Evolutionary conservation across 2,329 filamentous ascomycete species (phyloP).

Genomic region (Phoma sp.): DNA sequence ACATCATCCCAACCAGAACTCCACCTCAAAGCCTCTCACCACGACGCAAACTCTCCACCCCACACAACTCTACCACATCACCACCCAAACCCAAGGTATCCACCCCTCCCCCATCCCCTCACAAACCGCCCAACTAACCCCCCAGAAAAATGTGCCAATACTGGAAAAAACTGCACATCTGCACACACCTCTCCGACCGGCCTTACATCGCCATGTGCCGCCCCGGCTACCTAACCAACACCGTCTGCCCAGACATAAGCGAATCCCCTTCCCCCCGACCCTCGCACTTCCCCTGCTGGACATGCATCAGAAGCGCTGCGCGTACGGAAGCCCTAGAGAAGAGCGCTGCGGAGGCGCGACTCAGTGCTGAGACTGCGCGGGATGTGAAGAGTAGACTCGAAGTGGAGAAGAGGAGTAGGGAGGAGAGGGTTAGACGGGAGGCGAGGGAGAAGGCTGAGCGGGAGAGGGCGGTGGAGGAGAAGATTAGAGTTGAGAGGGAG

Average conservation of each 20-base stretch:
- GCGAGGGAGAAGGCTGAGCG: conserved; percentile 29
- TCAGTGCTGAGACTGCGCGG: conserved; percentile 17
- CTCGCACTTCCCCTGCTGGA: conserved; percentile 34
- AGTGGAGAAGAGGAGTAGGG: conserved; percentile 22
- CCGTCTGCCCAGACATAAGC: conserved; percentile 26
- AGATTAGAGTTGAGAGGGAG: conserved; percentile 20
- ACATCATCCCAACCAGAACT: background rate
- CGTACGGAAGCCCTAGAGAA: conserved; percentile 21
- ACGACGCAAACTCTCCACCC: too few species aligned
- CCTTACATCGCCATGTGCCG: conserved; percentile 36
- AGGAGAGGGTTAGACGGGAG: conserved; percentile 32
- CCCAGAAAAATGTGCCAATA: conserved; percentile 33
- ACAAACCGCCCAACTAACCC: background rate
- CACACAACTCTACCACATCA: too few species aligned
- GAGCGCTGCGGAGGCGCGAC: too few species aligned
- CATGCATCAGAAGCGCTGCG: conserved; percentile 29
- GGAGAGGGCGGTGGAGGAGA: conserved; percentile 29
- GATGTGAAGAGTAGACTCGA: conserved; percentile 19
- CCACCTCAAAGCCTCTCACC: background rate
- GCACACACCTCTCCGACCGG: conserved; percentile 27
- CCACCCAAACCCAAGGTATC: too few species aligned
- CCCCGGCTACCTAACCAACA: conserved; percentile 28
- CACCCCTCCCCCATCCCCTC: background rate
- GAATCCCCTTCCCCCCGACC: conserved; percentile 17
- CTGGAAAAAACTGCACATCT: conserved; percentile 36